A percentile compares a stretch with the other conserved stretches of the same genome.
Conservation (phyloP, 140 eudicot genomes). For the Oenanthe javanica region DNA sequence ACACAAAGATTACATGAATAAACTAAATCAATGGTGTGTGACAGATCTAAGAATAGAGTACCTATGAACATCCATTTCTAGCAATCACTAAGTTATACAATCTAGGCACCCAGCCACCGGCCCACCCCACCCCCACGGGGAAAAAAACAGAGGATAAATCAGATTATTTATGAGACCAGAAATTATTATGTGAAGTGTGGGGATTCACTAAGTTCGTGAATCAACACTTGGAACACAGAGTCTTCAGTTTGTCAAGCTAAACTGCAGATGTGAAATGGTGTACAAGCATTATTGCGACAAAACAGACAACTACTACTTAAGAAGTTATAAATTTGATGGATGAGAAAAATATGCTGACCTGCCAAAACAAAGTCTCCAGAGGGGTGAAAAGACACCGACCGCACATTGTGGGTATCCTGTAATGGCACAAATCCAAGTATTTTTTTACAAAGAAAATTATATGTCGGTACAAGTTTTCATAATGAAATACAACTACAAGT, state of each 20-base stretch:
- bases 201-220: neutral
- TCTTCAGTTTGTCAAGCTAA: neutral
- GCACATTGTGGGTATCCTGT: constrained; percentile 94
- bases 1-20: neutral
- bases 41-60: neutral
- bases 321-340: neutral
- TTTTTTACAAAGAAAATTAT: neutral
- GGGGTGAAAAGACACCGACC: constrained; percentile 87
- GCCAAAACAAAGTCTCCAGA: constrained; percentile 89
- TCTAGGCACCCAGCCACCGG: neutral
- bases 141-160: neutral
- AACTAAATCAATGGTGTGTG: neutral
- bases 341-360: constrained; percentile 23
- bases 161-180: neutral
- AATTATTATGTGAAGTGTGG: neutral
- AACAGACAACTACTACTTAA: neutral
- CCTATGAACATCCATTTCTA: neutral
- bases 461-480: neutral
- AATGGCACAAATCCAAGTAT: constrained; percentile 5
- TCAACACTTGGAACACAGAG: neutral
- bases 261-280: neutral
- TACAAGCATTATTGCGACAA: neutral
- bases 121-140: no score
- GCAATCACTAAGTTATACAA: neutral
- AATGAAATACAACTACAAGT: neutral